A percentile compares a stretch with the other conserved stretches of the same genome.
These are phyloP conservation scores for Hemisphaericaspora subhashii DNA, from an alignment of 1,139 yeast species.

Conservation along the genomic window DNA sequence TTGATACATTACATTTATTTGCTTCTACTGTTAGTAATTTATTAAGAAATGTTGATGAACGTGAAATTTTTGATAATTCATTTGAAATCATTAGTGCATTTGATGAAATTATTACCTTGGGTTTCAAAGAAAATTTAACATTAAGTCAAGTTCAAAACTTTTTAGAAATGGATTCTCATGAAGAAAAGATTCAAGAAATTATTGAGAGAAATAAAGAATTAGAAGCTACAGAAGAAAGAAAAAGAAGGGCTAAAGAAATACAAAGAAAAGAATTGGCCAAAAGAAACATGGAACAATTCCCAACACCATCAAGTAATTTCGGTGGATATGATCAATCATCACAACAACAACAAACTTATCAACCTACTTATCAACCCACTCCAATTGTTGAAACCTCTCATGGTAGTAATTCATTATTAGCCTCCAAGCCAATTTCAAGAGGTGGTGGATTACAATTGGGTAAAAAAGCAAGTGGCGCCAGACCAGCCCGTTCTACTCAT, in stretches of 20 bases:
- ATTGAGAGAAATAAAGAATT: slow-evolving; percentile 95
- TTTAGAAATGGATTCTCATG: slow-evolving; percentile 97
- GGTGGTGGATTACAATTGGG: slow-evolving; percentile 85
- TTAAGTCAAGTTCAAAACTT: slow-evolving; percentile 83
- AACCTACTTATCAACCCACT: slow-evolving; percentile 38
- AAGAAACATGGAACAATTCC: slow-evolving; percentile 42
- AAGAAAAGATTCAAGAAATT: slow-evolving; percentile 96
- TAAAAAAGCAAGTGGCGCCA: slow-evolving; percentile 44
- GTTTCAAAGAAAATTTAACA: slow-evolving; percentile 86
- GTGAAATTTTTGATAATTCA: slow-evolving; percentile 79
- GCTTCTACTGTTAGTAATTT: slow-evolving; percentile 78
- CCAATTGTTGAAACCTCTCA: slow-evolving; percentile 24
- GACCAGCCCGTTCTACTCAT: slow-evolving; percentile 2
- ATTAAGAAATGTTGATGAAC: slow-evolving; percentile 74
- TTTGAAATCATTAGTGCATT: slow-evolving; percentile 90
- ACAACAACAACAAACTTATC: slow-evolving; percentile 25
- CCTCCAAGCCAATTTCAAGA: slow-evolving; percentile 22
- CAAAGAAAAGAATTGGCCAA: slow-evolving; percentile 83
- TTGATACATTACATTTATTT: slow-evolving; percentile 86
- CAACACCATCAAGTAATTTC: slow-evolving; percentile 9
- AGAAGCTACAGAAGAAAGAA: slow-evolving; percentile 96
- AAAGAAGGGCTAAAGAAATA: slow-evolving; percentile 92
- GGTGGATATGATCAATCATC: slow-evolving; percentile 23
- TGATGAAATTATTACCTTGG: slow-evolving; percentile 89
- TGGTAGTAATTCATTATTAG: slow-evolving; percentile 14